Base-by-base conservation (phyloP, 192 early-diverging fungal genomes). In the Dispira parvispora region DNA sequence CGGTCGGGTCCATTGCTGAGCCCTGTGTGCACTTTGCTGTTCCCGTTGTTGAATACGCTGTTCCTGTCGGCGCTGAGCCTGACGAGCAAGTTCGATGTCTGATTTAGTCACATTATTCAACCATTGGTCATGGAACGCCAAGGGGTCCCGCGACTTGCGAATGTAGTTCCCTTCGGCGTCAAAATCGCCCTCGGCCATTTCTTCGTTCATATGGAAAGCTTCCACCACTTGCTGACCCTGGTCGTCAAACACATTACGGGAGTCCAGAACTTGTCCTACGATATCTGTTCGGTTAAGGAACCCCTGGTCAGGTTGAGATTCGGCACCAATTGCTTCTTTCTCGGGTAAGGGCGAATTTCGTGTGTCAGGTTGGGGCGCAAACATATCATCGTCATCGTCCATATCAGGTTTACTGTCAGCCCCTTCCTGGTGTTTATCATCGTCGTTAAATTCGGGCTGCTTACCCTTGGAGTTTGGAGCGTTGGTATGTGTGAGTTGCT, bases 191-290 rank as follows among this genome's bases (percentile, higher is more conserved):
- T 86, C 84, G 46, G 84, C 81, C 62, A 91, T 52, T 18, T 88
- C 88, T 11, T 79, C 70, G n/a, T 76, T 75, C 85, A 91, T 88
- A 61, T 85, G 81, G 62, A 89, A 89, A 0, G 85, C 84, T 62
- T 83, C 79, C 14, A 89, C 71, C 56, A 77, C 74, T 11, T 78
- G 73, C 64, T 85, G 79, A 8, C 79, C 81, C 43, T 82, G 73
- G 28, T 77, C 78, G 18, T 83, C 81, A 65, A 72, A 74, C 16
- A 78, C 72, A 1, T 75, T 72, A n/a, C 78, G 65, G n/a, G 73
- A 76, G 38, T 67, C 52, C 52, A 80, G 66, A 23, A 79, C 78
- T 61, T 84, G 78, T 6, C 80, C 81, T 26, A 76, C 70, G 45
- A 84, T 74, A 27, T 81, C 75, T 4, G 66, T 32, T 13, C 20